Evolutionary conservation across 768 basidiomycete genomes (phyloP).

Genomic region (Dentipellis sp.): DNA sequence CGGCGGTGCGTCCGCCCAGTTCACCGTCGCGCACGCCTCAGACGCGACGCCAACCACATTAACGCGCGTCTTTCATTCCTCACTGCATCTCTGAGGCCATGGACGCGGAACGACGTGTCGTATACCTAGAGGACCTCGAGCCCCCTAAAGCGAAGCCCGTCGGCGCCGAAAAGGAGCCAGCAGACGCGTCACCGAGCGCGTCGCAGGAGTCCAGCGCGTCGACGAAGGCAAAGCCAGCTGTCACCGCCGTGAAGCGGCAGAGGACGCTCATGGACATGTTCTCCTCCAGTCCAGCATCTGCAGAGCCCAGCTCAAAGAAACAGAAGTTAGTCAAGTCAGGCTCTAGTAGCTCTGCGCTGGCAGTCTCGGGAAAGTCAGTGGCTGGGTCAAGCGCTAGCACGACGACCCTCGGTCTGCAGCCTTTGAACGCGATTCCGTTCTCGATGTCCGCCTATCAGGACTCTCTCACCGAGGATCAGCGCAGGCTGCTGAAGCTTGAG

Average conservation of each 20-base stretch:
- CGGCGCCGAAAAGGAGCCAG: constrained; percentile 1
- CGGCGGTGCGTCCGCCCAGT: background rate
- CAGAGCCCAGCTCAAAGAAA: constrained; percentile 36
- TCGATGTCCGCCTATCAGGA: constrained; percentile 44
- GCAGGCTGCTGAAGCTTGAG: constrained; percentile 53
- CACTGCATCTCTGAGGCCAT: constrained; percentile 2
- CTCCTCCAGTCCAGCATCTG: constrained; percentile 21
- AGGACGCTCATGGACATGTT: constrained; percentile 62
- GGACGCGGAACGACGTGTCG: constrained; percentile 12
- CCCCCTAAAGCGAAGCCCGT: constrained; percentile 1
- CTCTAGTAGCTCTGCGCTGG: constrained; percentile 1
- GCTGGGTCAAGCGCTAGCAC: background rate
- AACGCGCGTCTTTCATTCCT: background rate
- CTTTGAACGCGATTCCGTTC: constrained; percentile 62
- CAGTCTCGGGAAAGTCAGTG: background rate
- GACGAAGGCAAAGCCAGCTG: background rate
- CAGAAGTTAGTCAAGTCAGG: constrained; percentile 24
- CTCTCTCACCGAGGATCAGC: constrained; percentile 49
- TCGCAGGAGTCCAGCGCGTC: constrained; percentile 3
- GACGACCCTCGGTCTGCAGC: constrained; percentile 13
- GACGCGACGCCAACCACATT: background rate
- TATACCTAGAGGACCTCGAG: constrained; percentile 28
- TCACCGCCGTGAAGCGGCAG: constrained; percentile 38
- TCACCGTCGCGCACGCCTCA: background rate
- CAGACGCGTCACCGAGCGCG: constrained; percentile 1